These are phyloP conservation scores for Raphanus sativus DNA, from an alignment of 345 rosid genomes.

Conservation along the genomic window DNA sequence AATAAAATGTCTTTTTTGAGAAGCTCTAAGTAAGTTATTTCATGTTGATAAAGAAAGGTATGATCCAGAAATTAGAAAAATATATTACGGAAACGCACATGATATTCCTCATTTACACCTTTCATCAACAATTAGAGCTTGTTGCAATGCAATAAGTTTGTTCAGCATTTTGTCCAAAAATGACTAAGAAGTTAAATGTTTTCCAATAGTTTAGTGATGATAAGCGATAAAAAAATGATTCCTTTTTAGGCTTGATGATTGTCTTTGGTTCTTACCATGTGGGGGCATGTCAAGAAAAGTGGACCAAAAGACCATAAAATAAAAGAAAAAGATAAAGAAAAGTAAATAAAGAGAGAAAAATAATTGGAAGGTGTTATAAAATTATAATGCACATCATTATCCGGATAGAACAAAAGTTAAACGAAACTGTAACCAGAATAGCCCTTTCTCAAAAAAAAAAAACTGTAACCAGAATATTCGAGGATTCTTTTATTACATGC, in stretches of 20 bases:
- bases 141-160: conserved; percentile 9
- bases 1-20: too few species aligned
- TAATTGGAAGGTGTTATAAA: conserved; percentile 24
- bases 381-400: conserved; percentile 8
- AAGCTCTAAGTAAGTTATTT: not conserved
- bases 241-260: conserved; percentile 38
- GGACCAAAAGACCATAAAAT: conserved; percentile 21
- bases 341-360: conserved; percentile 8
- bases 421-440: conserved; percentile 11
- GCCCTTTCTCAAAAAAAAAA: not conserved
- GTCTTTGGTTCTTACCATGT: conserved; percentile 34
- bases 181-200: not conserved
- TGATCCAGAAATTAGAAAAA: not conserved
- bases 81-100: not conserved
- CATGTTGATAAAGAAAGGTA: not conserved
- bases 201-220: not conserved
- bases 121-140: conserved; percentile 12
- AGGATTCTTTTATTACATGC: conserved; percentile 19
- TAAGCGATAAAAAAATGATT: conserved; percentile 23
- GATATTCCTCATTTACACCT: conserved; percentile 3
- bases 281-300: conserved; percentile 39
- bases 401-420: conserved; percentile 28
- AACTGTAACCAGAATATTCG: conserved; percentile 22
- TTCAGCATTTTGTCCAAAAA: conserved; percentile 7
- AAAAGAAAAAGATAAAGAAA: conserved; percentile 13